Percentiles rank a stretch among this genome's conserved stretches.
Evolutionary conservation across 2,329 filamentous ascomycete species (phyloP).

Genomic region (Sarocladium oryzae): DNA sequence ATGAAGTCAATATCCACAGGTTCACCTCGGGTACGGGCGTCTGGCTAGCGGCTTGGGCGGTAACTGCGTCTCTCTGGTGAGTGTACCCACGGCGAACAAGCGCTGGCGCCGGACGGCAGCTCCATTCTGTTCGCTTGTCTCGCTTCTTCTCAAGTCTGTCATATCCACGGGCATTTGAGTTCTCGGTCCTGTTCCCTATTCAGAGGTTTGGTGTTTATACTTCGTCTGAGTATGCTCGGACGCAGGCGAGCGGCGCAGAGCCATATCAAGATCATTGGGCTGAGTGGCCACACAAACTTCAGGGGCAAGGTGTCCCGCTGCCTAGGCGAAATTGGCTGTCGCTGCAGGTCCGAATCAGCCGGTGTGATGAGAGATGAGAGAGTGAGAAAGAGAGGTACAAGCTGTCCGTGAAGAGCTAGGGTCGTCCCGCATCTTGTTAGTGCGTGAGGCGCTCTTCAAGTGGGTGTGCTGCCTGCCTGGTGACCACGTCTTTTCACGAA

Average conservation of each 20-base stretch:
- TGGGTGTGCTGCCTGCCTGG: conserved; percentile 2
- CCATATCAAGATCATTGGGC: background rate
- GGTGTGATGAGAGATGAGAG: conserved; percentile 1
- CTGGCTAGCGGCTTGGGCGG: conserved; percentile 3
- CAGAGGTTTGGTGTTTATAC: background rate
- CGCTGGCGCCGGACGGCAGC: background rate
- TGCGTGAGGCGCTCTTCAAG: background rate
- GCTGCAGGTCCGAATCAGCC: conserved; percentile 9
- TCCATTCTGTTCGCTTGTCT: background rate
- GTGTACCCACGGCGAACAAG: background rate
- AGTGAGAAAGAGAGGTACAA: background rate
- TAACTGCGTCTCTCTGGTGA: background rate
- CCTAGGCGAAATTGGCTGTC: conserved; percentile 1
- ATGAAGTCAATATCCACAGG: background rate
- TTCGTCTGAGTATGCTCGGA: background rate
- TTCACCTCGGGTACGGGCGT: background rate
- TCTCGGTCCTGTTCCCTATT: background rate
- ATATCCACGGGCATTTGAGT: background rate
- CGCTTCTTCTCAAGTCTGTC: background rate
- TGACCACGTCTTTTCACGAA: background rate
- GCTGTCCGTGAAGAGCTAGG: conserved; percentile 1
- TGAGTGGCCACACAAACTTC: background rate
- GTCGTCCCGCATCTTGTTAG: conserved; percentile 3
- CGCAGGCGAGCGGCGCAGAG: background rate
- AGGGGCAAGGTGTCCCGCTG: background rate